Conservation (phyloP, 306 rosid genomes). For the Herpetospermum pedunculosum region DNA sequence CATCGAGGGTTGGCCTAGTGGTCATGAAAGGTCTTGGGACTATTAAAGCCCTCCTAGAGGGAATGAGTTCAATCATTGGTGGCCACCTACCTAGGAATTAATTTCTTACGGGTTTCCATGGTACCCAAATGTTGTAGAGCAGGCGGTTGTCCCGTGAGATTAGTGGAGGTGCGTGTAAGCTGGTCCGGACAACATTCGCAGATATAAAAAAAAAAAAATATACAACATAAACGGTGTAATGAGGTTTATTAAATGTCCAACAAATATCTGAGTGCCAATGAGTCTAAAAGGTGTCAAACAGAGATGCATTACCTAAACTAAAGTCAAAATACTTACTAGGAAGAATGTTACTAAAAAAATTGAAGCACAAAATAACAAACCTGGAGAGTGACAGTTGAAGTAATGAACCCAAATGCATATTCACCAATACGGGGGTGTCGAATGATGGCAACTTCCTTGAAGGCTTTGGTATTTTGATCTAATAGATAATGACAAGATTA, state of each 20-base stretch:
- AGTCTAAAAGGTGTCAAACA: neutral
- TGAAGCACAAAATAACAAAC: constrained; percentile 21
- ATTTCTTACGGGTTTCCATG: no score
- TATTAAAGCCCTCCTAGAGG: no score
- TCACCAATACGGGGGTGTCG: constrained; percentile 93
- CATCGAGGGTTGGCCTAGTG: no score
- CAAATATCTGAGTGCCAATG: neutral
- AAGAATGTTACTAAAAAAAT: neutral
- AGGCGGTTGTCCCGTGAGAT: no score
- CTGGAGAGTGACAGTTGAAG: constrained; percentile 76
- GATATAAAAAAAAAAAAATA: no score
- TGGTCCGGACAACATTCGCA: no score
- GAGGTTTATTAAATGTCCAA: neutral
- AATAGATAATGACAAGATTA: constrained; percentile 4
- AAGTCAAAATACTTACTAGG: neutral
- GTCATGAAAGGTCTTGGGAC: no score
- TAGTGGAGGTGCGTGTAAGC: no score
- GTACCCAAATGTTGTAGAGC: no score
- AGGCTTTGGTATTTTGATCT: constrained; percentile 89
- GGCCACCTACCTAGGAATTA: no score
- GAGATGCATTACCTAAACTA: neutral
- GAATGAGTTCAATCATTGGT: no score
- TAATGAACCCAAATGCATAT: constrained; percentile 89
- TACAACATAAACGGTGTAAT: neutral
- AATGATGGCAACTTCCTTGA: constrained; percentile 90